A percentile compares a stretch with the other conserved stretches of the same genome.
Evolutionary conservation across 352 stramenopile genomes (phyloP).

Genomic region (Lagenidium giganteum): DNA sequence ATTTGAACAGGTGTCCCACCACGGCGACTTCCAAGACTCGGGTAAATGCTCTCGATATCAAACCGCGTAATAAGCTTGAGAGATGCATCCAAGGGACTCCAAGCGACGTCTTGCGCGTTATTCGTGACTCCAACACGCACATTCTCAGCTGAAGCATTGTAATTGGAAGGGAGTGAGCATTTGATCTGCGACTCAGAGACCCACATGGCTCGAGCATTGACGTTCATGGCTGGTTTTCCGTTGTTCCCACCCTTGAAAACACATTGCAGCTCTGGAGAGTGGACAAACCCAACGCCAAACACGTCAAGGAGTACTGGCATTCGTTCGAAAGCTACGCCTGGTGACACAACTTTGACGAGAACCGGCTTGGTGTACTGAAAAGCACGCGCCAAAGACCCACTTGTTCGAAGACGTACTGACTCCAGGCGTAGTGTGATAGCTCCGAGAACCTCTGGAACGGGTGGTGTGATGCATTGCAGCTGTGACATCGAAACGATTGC

Average conservation of each 20-base stretch:
- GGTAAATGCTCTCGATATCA: constrained; percentile 39
- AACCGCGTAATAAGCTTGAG: constrained; percentile 23
- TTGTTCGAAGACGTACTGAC: constrained; percentile 8
- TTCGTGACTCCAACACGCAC: constrained; percentile 38
- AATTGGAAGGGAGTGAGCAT: constrained; percentile 26
- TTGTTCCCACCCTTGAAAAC: constrained; percentile 16
- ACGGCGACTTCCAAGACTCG: constrained; percentile 24
- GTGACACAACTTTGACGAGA: constrained; percentile 30
- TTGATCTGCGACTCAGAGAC: constrained; percentile 42
- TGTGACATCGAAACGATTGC: constrained; percentile 31
- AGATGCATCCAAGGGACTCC: constrained; percentile 1
- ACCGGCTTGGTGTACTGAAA: constrained; percentile 43
- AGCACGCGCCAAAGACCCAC: constrained; percentile 18
- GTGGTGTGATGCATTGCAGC: constrained; percentile 37
- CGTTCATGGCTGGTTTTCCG: neutral
- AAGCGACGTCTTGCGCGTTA: constrained; percentile 38
- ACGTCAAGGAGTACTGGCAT: constrained; percentile 43
- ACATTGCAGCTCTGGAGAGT: constrained; percentile 39
- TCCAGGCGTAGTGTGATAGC: constrained; percentile 18
- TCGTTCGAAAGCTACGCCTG: constrained; percentile 36
- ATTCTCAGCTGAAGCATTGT: constrained; percentile 11
- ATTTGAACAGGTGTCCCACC: constrained; percentile 59
- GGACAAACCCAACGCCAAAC: constrained; percentile 49
- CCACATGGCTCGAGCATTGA: constrained; percentile 26
- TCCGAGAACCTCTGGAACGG: constrained; percentile 3